Base-by-base conservation (phyloP, 345 rosid species). In the Populus euphratica region DNA sequence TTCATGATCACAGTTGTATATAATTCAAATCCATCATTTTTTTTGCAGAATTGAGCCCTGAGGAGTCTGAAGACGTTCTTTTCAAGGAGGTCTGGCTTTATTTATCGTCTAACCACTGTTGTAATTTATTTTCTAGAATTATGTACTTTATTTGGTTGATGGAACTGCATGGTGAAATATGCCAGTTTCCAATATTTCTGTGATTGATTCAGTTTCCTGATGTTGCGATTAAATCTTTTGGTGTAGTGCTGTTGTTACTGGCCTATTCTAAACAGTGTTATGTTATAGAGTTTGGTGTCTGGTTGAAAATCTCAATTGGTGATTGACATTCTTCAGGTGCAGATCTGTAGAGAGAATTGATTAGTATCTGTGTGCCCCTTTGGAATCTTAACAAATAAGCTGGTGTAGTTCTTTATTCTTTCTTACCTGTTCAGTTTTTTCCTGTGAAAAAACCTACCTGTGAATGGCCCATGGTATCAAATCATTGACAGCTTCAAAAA, bases 51-150 rank as follows among this genome's bases (percentile, higher is more conserved):
- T 74, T 96, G 83, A 93, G 96, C 82, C 88, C 91, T 35, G 99
- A 96, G 90, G 97, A 96, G 84, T 93, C 97, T 12, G 99, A 96
- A 83, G 99, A 96, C 80, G 97, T 96, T 83, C 94, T 96, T 68
- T 96, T 96, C 80, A 96, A 96, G 89, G 99, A 96, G 99, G 99
- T 92, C 18, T 31, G 80, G 47, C 61, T 66, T 77, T 77, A 68
- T 64, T 78, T 64, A 62, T 73, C 36, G 2, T 54, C 74, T 39
- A 75, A 29, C 41, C 70, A 18, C 23, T 17, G 59, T 74, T 72
- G 54, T 62, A 11, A 1, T 62, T 25, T 71, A 23, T 52, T 56
- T 52, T 10, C 16, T 72, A 64, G 69, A 65, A 31, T 65, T 65
- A 5, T 65, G 16, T 63, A 16, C 14, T 63, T 9, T 23, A 63